These are phyloP conservation scores for Podila minutissima DNA, from an alignment of 192 early-diverging fungal genomes.

Conservation along the genomic window DNA sequence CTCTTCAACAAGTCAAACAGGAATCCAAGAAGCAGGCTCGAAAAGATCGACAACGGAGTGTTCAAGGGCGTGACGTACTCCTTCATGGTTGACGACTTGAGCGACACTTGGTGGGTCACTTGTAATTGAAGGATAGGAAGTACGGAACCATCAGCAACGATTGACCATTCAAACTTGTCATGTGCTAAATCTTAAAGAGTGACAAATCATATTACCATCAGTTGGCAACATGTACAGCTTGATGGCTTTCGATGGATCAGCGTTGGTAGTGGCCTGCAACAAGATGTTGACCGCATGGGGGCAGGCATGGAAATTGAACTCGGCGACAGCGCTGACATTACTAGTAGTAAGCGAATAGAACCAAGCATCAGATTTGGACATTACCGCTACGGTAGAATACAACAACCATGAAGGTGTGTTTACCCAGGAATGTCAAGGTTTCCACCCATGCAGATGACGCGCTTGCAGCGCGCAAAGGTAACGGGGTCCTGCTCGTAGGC, in stretches of 20 bases:
- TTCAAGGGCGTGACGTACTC: constrained; percentile 28
- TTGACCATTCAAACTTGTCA: constrained; percentile 15
- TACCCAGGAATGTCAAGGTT: constrained; percentile 30
- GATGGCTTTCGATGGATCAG: constrained; percentile 28
- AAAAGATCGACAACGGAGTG: constrained; percentile 39
- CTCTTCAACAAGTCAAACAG: constrained; percentile 20
- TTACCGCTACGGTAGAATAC: no score
- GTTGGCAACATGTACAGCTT: constrained; percentile 56
- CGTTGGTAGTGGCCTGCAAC: constrained; percentile 34
- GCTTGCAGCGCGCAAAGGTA: constrained; percentile 56
- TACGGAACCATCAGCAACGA: background rate
- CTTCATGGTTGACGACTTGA: constrained; percentile 9
- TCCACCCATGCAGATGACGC: constrained; percentile 60
- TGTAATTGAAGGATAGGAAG: constrained; percentile 2
- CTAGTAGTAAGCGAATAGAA: constrained; percentile 7
- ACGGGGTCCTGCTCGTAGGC: constrained; percentile 55
- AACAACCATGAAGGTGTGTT: background rate
- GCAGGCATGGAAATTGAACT: constrained; percentile 63
- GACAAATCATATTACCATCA: constrained; percentile 40
- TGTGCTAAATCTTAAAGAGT: background rate
- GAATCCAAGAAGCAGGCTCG: constrained; percentile 12
- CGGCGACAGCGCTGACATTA: constrained; percentile 55
- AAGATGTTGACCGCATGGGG: constrained; percentile 54
- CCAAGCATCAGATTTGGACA: background rate
- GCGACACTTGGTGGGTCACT: constrained; percentile 29